Percentiles rank a stretch among this genome's conserved stretches.
Evolutionary conservation across 768 basidiomycete genomes (phyloP).

Genomic region (Tylopilus cervinicoccineus): DNA sequence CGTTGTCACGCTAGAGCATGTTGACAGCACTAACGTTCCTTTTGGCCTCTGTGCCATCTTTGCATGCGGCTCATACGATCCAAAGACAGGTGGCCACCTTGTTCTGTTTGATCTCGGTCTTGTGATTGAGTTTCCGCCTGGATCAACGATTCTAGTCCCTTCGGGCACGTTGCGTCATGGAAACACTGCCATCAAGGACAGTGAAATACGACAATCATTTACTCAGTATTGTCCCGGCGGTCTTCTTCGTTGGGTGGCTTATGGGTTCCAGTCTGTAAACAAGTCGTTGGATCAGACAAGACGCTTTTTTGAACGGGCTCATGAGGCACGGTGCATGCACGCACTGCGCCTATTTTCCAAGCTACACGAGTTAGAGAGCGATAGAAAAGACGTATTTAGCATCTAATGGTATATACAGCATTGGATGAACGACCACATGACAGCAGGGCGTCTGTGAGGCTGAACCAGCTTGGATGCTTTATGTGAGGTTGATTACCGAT

Average conservation of each 20-base stretch:
- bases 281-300: no score
- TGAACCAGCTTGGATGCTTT: no score
- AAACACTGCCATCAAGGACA: not conserved
- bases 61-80: not conserved
- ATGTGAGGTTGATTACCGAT: no score
- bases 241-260: not conserved
- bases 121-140: not conserved
- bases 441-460: no score
- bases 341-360: not conserved
- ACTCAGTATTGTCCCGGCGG: constrained; percentile 5
- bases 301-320: not conserved
- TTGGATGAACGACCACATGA: no score
- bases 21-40: not conserved
- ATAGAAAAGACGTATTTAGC: not conserved
- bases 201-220: constrained; percentile 1
- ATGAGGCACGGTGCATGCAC: not conserved
- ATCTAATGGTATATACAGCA: not conserved
- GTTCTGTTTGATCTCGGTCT: not conserved
- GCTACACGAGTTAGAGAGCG: not conserved
- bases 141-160: not conserved
- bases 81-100: not conserved
- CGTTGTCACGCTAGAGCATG: not conserved
- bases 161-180: constrained; percentile 1
- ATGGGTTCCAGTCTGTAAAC: not conserved
- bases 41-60: not conserved